These are phyloP conservation scores for Rubus idaeus DNA, from an alignment of 306 rosid genomes.

Conservation along the genomic window DNA sequence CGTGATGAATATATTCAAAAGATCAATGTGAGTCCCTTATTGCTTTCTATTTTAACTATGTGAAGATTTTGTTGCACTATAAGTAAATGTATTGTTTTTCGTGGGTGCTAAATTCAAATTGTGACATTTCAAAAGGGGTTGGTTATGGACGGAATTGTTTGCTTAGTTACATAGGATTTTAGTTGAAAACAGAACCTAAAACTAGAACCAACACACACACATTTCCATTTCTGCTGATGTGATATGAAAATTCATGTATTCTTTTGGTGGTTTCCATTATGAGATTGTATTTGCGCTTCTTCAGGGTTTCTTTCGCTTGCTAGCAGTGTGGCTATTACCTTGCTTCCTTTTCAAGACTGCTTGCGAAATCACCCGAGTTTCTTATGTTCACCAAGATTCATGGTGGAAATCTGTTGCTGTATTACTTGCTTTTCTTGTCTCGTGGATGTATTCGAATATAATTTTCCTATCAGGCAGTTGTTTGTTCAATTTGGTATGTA, in stretches of 20 bases:
- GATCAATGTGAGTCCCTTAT: slow-evolving; percentile 33
- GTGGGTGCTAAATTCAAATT: not conserved
- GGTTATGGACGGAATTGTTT: not conserved
- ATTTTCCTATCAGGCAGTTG: slow-evolving; percentile 39
- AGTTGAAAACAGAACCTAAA: not conserved
- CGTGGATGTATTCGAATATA: slow-evolving; percentile 37
- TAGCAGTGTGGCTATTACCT: slow-evolving; percentile 36
- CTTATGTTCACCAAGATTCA: slow-evolving; percentile 19
- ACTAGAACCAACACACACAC: not conserved
- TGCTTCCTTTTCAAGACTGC: slow-evolving; percentile 40
- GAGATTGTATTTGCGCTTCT: not conserved
- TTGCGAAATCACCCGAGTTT: slow-evolving; percentile 30
- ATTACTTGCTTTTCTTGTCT: slow-evolving; percentile 33
- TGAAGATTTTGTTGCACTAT: not conserved
- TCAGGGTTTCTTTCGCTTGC: slow-evolving; percentile 44
- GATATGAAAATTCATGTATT: not conserved
- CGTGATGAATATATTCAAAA: slow-evolving; percentile 37
- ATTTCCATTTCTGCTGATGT: not conserved
- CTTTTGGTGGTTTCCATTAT: not conserved
- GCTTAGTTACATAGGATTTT: not conserved
- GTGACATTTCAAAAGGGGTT: not conserved
- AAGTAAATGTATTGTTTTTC: not conserved
- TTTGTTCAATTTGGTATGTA: slow-evolving; percentile 46
- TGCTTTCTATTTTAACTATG: not conserved
- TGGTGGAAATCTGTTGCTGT: slow-evolving; percentile 33